phyloP scores from a whole-genome alignment of 2,329 filamentous ascomycete species.

The Metarhizium anisopliae region DNA sequence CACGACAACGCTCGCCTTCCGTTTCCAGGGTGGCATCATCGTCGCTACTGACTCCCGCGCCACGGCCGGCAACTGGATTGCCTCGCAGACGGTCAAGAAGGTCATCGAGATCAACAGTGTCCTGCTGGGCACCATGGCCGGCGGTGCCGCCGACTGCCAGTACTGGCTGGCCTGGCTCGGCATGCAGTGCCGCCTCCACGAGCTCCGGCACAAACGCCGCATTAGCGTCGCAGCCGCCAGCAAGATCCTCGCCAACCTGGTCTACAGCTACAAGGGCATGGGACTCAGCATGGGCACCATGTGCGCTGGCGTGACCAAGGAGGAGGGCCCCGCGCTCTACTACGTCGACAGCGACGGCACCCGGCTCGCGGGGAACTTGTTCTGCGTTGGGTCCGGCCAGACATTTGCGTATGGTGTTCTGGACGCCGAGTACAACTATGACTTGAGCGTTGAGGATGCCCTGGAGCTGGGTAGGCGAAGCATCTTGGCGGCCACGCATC shows the following conservation, averaged over 20 bases:
- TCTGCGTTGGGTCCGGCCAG: conserved; percentile 96
- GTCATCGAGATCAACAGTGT: conserved; percentile 97
- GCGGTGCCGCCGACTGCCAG: conserved; percentile 97
- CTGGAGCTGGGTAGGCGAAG: conserved; percentile 84
- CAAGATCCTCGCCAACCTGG: conserved; percentile 97
- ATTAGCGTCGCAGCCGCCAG: conserved; percentile 95
- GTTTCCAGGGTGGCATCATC: conserved; percentile 97
- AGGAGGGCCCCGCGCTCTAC: conserved; percentile 95
- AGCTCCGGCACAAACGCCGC: conserved; percentile 97
- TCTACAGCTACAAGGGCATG: conserved; percentile 99
- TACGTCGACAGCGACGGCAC: conserved; percentile 96
- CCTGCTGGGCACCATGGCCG: conserved; percentile 94
- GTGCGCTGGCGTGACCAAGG: conserved; percentile 92
- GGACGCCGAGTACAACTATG: conserved; percentile 89
- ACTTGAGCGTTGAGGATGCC: conserved; percentile 78
- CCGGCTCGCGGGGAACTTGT: conserved; percentile 83
- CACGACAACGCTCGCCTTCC: conserved; percentile 94
- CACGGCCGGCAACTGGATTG: conserved; percentile 98
- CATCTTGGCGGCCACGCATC: conserved; percentile 91
- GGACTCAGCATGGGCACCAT: conserved; percentile 98
- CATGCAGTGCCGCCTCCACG: conserved; percentile 98
- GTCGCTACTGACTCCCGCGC: conserved; percentile 96
- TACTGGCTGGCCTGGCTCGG: conserved; percentile 99
- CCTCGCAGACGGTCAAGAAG: conserved; percentile 99
- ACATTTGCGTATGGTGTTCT: conserved; percentile 98